phyloP scores from a whole-genome alignment of 2,329 filamentous ascomycete species.

The Penicillium crustosum region DNA sequence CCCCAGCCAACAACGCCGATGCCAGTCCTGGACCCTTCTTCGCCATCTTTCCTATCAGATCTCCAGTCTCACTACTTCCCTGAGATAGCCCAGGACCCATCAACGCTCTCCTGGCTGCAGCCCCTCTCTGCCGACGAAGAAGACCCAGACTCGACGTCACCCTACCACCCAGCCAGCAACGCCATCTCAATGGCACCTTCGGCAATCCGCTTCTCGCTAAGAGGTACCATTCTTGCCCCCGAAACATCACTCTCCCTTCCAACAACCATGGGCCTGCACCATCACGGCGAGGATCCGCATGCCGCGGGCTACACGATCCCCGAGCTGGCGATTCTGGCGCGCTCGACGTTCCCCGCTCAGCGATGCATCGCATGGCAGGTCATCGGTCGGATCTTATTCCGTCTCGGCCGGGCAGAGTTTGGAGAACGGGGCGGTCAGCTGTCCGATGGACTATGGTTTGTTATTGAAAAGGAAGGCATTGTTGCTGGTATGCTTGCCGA shows the following conservation, averaged over 20 bases:
- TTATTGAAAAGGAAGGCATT: constrained; percentile 72
- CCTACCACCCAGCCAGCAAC: constrained; percentile 77
- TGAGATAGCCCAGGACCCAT: constrained; percentile 77
- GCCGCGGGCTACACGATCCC: constrained; percentile 91
- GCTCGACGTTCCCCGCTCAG: constrained; percentile 81
- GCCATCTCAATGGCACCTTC: constrained; percentile 65
- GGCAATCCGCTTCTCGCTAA: constrained; percentile 85
- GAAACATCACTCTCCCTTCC: constrained; percentile 71
- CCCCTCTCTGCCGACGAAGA: constrained; percentile 65
- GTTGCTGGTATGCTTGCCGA: constrained; percentile 76
- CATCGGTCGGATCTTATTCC: constrained; percentile 78
- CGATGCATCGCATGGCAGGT: constrained; percentile 90
- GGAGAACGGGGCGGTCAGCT: constrained; percentile 62
- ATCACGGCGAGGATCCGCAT: constrained; percentile 89
- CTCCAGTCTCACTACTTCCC: constrained; percentile 95
- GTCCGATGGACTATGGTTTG: constrained; percentile 78
- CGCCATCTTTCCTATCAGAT: constrained; percentile 77
- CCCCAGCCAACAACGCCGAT: constrained; percentile 48
- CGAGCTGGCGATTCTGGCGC: constrained; percentile 76
- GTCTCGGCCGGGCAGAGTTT: constrained; percentile 73
- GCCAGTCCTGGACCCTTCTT: constrained; percentile 78
- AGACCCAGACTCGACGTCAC: constrained; percentile 64
- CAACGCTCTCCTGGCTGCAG: constrained; percentile 86
- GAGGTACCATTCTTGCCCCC: constrained; percentile 76
- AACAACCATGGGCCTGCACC: constrained; percentile 77